Base-by-base conservation (phyloP, 306 rosid species). In the Dryas octopetala region DNA sequence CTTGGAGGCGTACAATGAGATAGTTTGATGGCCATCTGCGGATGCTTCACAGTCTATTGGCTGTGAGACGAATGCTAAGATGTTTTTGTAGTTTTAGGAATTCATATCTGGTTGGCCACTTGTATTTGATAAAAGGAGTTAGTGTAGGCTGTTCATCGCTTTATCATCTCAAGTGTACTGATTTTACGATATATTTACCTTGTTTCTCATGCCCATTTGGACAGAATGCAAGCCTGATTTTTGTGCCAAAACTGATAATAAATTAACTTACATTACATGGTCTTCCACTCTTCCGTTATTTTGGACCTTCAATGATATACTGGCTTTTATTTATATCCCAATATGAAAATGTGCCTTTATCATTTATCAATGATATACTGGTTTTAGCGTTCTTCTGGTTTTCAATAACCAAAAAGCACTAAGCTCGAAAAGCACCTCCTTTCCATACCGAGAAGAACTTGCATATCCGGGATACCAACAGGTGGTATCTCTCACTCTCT, bases 1-100 rank as follows among this genome's bases (percentile, higher is more conserved):
- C 23, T 23, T 23, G 23, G 23, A 68, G 61, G 62, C 80, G 61
- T 5, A n/a, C 68, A n/a, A 61, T 43, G 83, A 87, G 91, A 84
- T 89, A 87, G 76, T 74, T 75, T 74, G 67, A 53, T 68, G 41
- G 61, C 58, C 62, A 51, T 71, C 74, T 53, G 69, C 60, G 48
- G 60, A 54, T 57, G 69, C 72, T 49, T 75, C 77, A 71, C 67
- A 41, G 7, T 43, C 65, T 71, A 62, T 70, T 66, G 41, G 57
- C 58, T 69, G 78, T 64, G 59, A 70, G 75, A 66, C 71, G 81
- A 38, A 45, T 59, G 50, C 4, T 14, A 45, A 68, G 70, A 61
- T 68, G 67, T 43, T 67, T 40, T 66, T 73, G 12, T 45, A 80
- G 77, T 38, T 23, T 45, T 28, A 50, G 71, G 74, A 51, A 59